Base-by-base conservation (phyloP, 1,139 yeast species). In the Blastobotrys indianensis region DNA sequence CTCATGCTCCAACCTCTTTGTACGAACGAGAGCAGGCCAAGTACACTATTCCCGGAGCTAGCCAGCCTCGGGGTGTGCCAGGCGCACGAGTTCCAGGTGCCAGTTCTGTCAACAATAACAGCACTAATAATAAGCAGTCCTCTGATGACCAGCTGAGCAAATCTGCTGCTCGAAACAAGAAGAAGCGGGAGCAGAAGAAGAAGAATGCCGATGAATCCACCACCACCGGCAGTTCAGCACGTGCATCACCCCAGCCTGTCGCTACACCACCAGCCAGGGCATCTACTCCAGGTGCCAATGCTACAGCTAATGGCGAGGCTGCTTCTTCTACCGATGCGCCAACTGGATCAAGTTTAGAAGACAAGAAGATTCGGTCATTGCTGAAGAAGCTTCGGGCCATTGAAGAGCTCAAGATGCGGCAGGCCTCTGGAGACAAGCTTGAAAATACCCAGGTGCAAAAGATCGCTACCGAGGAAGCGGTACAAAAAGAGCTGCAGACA, bases 381-480 rank as follows among this genome's bases (percentile, higher is more conserved):
- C 75, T 90, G 65, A 92, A 92, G 72, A 94, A 94, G 68, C 75
- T 92, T 55, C 78, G 97, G 61, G 97, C 98, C 11, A 92, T 92
- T 56, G 95, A 90, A 65, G 81, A 80, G 44, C 76, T 94, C 60
- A 90, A 90, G 66, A 78, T 78, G 74, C 85, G 90, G 62, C 92
- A 85, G 67, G 86, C 85, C 15, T 73, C 72, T 44, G 95, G 94
- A 42, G 97, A 88, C 54, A 74, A 80, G 51, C 76, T 92, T 54
- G 98, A 92, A 68, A 95, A 84, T 60, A 92, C 97, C 30, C 99
- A 92, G 70, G 71, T 87, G 36, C 75, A 86, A 62, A 94, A 94
- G 69, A 90, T 94, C 56, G 76, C 80, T 52, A 87, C 94, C 49
- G 98, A 92, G 68, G 80, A 74, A 32, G 81, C 81, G 47, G 84